phyloP scores from a whole-genome alignment of 2,329 filamentous ascomycete species.

The Fusarium protoensiforme region DNA sequence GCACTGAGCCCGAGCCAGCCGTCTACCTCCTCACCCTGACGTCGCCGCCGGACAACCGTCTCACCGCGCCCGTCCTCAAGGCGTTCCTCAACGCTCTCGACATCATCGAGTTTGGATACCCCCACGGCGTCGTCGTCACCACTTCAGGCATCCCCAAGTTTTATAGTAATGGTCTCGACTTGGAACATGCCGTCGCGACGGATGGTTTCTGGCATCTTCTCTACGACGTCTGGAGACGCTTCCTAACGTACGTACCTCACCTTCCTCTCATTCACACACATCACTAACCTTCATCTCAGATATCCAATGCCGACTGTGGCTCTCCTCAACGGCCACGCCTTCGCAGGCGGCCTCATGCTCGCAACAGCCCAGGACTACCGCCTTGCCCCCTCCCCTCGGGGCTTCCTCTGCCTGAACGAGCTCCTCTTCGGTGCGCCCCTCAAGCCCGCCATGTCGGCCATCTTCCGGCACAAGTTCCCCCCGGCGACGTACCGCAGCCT shows the following conservation, averaged over 20 bases:
- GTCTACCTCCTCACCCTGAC: slow-evolving; percentile 80
- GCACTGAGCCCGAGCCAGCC: slow-evolving; percentile 67
- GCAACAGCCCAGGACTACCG: slow-evolving; percentile 88
- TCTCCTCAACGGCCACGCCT: slow-evolving; percentile 83
- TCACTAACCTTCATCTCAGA: slow-evolving; percentile 26
- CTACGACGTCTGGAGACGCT: slow-evolving; percentile 72
- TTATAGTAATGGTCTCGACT: slow-evolving; percentile 86
- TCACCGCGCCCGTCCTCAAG: slow-evolving; percentile 75
- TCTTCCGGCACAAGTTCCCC: slow-evolving; percentile 78
- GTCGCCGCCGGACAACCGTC: slow-evolving; percentile 80
- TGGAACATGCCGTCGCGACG: slow-evolving; percentile 71
- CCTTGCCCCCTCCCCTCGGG: slow-evolving; percentile 75
- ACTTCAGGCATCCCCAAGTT: slow-evolving; percentile 82
- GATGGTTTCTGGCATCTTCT: slow-evolving; percentile 72
- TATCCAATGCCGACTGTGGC: slow-evolving; percentile 87
- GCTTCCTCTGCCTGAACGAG: slow-evolving; percentile 86
- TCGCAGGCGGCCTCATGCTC: slow-evolving; percentile 84
- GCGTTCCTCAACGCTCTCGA: slow-evolving; percentile 78
- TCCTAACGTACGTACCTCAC: slow-evolving; percentile 52
- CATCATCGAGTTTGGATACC: slow-evolving; percentile 74
- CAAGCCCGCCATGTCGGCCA: slow-evolving; percentile 76
- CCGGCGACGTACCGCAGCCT: slow-evolving; percentile 69
- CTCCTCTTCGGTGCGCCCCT: slow-evolving; percentile 83
- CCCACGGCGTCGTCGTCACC: slow-evolving; percentile 80
- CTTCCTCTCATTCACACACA: no score